These are phyloP conservation scores for Kodamaea kakaduensis DNA, from an alignment of 805 yeast species.

Conservation along the genomic window DNA sequence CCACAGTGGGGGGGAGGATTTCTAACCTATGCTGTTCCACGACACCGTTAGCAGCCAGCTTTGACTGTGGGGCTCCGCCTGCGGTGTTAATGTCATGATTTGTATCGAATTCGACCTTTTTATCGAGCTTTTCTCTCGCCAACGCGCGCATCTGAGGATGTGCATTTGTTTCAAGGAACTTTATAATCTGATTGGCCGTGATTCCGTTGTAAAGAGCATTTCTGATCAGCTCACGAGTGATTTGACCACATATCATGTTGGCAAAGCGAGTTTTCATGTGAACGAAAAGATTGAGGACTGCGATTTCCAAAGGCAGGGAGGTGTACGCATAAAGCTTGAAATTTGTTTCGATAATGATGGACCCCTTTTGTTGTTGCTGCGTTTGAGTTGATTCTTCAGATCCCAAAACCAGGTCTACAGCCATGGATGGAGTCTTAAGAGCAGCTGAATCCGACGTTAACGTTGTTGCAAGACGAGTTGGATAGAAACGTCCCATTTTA, in stretches of 20 bases:
- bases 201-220: conserved; percentile 83
- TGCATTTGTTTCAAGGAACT: conserved; percentile 86
- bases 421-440: conserved; percentile 68
- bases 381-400: conserved; percentile 19
- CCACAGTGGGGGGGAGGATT: conserved; percentile 90
- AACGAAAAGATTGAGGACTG: conserved; percentile 83
- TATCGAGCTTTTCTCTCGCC: conserved; percentile 66
- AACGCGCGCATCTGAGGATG: conserved; percentile 83
- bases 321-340: conserved; percentile 91
- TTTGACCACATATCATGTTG: conserved; percentile 89
- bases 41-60: conserved; percentile 20
- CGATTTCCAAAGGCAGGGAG: conserved; percentile 90
- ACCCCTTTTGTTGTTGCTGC: conserved; percentile 40
- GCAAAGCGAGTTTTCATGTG: conserved; percentile 80
- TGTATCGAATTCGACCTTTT: conserved; percentile 61
- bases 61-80: conserved; percentile 36
- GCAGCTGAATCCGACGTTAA: conserved; percentile 79
- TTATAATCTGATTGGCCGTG: conserved; percentile 89
- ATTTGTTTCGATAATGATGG: conserved; percentile 88
- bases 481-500: conserved; percentile 67
- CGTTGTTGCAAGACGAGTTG: conserved; percentile 86
- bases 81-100: conserved; percentile 47
- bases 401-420: conserved; percentile 61
- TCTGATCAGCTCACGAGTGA: conserved; percentile 88
- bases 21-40: conserved; percentile 50